Evolutionary conservation across 2,329 filamentous ascomycete species (phyloP).

Genomic region (Seiridium cupressi): DNA sequence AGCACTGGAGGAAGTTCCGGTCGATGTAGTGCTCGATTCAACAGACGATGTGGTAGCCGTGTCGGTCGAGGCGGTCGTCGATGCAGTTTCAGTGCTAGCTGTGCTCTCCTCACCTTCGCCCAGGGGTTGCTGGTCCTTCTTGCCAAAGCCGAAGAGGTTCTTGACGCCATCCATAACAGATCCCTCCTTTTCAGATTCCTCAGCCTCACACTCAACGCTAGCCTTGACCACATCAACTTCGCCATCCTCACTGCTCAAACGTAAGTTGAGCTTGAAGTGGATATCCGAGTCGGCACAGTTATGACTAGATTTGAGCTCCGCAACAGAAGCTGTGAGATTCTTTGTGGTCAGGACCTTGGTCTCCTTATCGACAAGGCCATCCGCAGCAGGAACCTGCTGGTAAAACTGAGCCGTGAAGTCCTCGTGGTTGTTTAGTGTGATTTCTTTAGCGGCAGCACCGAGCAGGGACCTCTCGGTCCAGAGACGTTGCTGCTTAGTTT

Average conservation of each 20-base stretch:
- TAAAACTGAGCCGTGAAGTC: conserved; percentile 81
- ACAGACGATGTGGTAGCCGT: conserved; percentile 43
- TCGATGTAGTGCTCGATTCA: conserved; percentile 39
- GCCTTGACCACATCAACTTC: conserved; percentile 76
- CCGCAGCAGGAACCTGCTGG: conserved; percentile 60
- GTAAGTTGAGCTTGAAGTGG: conserved; percentile 74
- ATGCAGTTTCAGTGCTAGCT: conserved; percentile 40
- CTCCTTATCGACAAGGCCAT: conserved; percentile 53
- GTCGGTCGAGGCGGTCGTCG: conserved; percentile 11
- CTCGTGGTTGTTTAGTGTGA: conserved; percentile 77
- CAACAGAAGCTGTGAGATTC: conserved; percentile 84
- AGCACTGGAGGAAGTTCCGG: conserved; percentile 22
- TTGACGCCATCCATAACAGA: conserved; percentile 87
- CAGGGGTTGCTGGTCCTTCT: conserved; percentile 77
- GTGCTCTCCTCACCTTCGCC: conserved; percentile 56
- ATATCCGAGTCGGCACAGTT: conserved; percentile 76
- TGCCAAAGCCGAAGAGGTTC: conserved; percentile 91
- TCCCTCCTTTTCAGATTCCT: conserved; percentile 69
- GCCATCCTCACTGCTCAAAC: conserved; percentile 70
- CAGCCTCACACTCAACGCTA: conserved; percentile 82
- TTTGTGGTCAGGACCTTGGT: conserved; percentile 69
- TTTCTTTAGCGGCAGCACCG: conserved; percentile 75
- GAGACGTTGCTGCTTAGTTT: conserved; percentile 75
- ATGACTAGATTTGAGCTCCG: conserved; percentile 73
- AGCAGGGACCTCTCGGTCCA: conserved; percentile 77